phyloP scores from a whole-genome alignment of 768 basidiomycete species.

The Kondoa malvinella region DNA sequence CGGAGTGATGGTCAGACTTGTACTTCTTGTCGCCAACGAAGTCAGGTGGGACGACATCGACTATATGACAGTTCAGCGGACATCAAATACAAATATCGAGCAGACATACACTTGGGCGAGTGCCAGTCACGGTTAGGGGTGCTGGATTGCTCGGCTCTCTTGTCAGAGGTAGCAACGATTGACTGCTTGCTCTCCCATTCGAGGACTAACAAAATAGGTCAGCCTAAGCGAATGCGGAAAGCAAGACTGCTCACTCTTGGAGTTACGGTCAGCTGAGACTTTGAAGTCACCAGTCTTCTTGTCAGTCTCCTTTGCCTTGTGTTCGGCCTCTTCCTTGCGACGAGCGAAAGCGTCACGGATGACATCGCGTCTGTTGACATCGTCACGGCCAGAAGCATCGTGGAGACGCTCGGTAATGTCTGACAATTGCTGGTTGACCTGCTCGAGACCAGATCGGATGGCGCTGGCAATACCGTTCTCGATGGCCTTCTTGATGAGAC shows the following conservation, averaged over 20 bases:
- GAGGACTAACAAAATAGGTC: constrained; percentile 26
- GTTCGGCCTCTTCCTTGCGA: constrained; percentile 41
- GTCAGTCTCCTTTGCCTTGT: constrained; percentile 34
- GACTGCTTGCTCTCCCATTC: constrained; percentile 49
- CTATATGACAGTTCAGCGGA: background rate
- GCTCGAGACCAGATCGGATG: constrained; percentile 63
- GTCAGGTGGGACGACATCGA: background rate
- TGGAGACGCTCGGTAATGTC: constrained; percentile 66
- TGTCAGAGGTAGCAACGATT: constrained; percentile 48
- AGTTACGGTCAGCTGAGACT: constrained; percentile 52
- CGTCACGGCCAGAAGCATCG: constrained; percentile 41
- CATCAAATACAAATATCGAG: too few species aligned
- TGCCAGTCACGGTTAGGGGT: constrained; percentile 31
- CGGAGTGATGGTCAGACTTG: too few species aligned
- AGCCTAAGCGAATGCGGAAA: constrained; percentile 11
- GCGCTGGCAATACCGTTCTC: constrained; percentile 47
- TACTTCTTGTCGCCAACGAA: background rate
- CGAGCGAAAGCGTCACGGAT: constrained; percentile 51
- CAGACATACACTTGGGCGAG: background rate
- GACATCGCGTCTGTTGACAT: constrained; percentile 38
- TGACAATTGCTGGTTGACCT: constrained; percentile 74
- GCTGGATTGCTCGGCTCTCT: constrained; percentile 34
- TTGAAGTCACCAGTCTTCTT: constrained; percentile 59
- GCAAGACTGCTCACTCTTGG: too few species aligned
- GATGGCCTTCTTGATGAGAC: constrained; percentile 62